Base-by-base conservation (phyloP, 2,329 filamentous ascomycete genomes). In the Tricladium varicosporioides region DNA sequence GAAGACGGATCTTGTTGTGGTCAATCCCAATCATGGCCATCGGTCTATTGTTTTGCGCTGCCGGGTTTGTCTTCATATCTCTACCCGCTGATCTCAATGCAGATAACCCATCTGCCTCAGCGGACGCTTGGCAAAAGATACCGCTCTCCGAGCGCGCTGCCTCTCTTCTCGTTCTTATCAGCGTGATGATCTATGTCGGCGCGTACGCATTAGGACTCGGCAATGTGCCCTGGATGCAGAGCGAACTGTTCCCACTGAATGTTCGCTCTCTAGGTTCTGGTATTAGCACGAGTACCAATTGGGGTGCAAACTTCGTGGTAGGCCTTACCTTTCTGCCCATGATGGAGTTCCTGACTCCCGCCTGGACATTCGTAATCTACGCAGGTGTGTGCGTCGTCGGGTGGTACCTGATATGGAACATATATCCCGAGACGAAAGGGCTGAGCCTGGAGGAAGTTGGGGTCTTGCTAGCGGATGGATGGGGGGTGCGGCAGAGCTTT, bases 161-260 rank as follows among this genome's bases (percentile, higher is more conserved):
- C 0, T 78, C 82, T 2, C 57, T 77, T 27, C 69, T 86, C 15
- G 87, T 97, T 45, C 80, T 97, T 2, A 61, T 83, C 43, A 88
- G 88, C 62, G 87, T 97, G 71, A 87, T 92, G 72, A 65, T 91
- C 7, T 97, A 95, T 72, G 92, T 96, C 1, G 88, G 90, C 8
- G 80, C 87, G 1, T 97, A 95, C 70, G 93, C 93, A 1, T 78
- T 92, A 1, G 93, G 93, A 2, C 80, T 97, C 1, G 93, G 93
- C 8, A 95, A 92, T 66, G 91, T 97, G 2, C 92, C 93, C 0
- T 97, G 93, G 93, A 93, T 96, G 80, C 92, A 96, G 75, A 91
- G 87, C 65, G 93, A 97, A 75, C 81, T 96, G 32, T 97, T 97
- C 69, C 89, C 92, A 0, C 78, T 92, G 48, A 80, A 80, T 31